Base-by-base conservation (phyloP, 176 grass and related monocot genomes). In the Carex pumila region DNA sequence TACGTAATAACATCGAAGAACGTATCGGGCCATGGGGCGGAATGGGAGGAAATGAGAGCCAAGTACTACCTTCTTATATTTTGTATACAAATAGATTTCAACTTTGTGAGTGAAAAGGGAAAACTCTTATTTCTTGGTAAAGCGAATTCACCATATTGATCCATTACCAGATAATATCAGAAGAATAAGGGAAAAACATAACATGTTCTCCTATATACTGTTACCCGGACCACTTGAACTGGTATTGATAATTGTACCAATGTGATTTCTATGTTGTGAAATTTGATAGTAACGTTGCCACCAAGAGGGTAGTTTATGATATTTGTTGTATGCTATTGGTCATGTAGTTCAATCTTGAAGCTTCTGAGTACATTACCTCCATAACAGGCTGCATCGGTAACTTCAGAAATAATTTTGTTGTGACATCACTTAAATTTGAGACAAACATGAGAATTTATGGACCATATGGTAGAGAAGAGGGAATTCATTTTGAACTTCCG, bases 351-450 rank as follows among this genome's bases (percentile, higher is more conserved):
- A 62, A 67, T 62, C 79, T 89, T 73, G n/a, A 34, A 14, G 49
- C 78, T 30, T 85, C 45, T 31, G 92, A 94, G 82, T 21, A 80
- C 85, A 75, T 91, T 30, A 88, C 77, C 0, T 19, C 36, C 62
- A 71, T 91, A 2, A 81, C 49, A 6, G 92, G 92, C 3, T 49
- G 77, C 78, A 60, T 72, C 14, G 85, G 92, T 76, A 21, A 11
- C 30, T 74, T 85, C 13, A 14, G 50, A 2, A 45, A 52, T 75
- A 32, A 7, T 17, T 31, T 67, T 71, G 56, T 76, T 45, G 53
- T 93, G 12, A 74, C 79, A 7, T 91, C 89, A 4, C 87, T 91
- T 50, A 83, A 58, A 2, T 87, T 92, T 70, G 56, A 86, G 69
- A 75, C 68, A 74, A 88, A 90, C 61, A 47, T 19, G 4, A 39